Base-by-base conservation (phyloP, 2,329 filamentous ascomycete species). In the Byssochlamys sp. region DNA sequence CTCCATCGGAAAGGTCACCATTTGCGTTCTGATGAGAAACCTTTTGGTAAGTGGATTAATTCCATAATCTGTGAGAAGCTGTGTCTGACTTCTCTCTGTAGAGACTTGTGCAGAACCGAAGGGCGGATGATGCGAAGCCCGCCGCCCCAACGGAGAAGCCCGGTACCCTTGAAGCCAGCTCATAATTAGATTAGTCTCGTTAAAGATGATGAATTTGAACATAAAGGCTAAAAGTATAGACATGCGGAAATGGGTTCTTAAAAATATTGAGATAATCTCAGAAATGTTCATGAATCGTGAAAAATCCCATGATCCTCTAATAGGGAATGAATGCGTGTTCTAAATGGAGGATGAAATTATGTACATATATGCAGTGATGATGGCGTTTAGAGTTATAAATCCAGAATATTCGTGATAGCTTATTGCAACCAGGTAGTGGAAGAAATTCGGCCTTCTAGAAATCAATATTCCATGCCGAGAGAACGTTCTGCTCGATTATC, bases 1-100 rank as follows among this genome's bases (percentile, higher is more conserved):
- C 1, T 94, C 92, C 0, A 95, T 96, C 64, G 94, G 94, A 66
- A 99, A 97, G 78, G 92, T 97, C 53, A 99, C 94, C 0, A 97
- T 97, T 71, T 89, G 92, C 14, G 86, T 96, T 33, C 77, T 99
- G 58, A 78, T 97, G 67, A 81, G 94, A 57, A 99, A 99, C 70
- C 76, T 97, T 35, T 81, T 97, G 69, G 89, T 94, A 77, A 76
- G 87, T 82, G 31, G 6, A 28, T 12, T 7, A 11, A 12, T 11
- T 51, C 1, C 3, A 7, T 24, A 11, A 5, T 26, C 25, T 19
- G 53, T 19, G 25, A 29, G 24, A 55, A 55, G 26, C n/a, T 4
- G 6, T 45, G n/a, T 31, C 54, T 55, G 49, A 51, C 28, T 19
- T 39, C 6, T 55, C 12, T 31, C 28, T 28, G 51, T 61, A 75